Evolutionary conservation across 495 filamentous ascomycete genomes (phyloP).

Genomic region (Neurospora sp.): DNA sequence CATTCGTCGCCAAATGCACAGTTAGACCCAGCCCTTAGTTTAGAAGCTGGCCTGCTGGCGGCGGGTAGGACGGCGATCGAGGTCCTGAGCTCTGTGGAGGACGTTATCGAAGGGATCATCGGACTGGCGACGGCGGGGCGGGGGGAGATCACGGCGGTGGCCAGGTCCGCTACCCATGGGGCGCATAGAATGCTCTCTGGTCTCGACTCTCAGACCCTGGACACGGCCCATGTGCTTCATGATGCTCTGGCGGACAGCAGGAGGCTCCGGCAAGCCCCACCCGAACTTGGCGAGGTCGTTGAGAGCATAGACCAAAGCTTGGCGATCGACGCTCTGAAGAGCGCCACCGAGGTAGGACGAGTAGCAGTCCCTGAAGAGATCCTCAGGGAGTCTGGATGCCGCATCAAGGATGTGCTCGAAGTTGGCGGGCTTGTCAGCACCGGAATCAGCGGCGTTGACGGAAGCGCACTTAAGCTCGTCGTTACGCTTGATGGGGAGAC

Average conservation of each 20-base stretch:
- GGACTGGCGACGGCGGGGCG: not conserved
- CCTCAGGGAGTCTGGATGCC: conserved; percentile 18
- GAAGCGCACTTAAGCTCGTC: conserved; percentile 28
- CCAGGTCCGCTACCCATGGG: not conserved
- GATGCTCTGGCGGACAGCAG: conserved; percentile 35
- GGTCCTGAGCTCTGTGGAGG: not conserved
- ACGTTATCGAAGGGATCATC: not conserved
- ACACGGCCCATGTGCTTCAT: conserved; percentile 38
- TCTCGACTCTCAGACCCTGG: conserved; percentile 33
- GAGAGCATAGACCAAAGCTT: conserved; percentile 39
- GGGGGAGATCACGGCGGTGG: not conserved
- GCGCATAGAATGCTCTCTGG: conserved; percentile 15
- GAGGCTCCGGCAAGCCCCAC: conserved; percentile 51
- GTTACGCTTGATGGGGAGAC: conserved; percentile 58
- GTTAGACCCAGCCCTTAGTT: not conserved
- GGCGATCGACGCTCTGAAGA: conserved; percentile 24
- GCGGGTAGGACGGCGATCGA: not conserved
- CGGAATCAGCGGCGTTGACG: conserved; percentile 36
- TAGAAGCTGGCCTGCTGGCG: not conserved
- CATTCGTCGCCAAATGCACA: not conserved
- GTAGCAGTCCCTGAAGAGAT: conserved; percentile 30
- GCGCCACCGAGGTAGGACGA: conserved; percentile 38
- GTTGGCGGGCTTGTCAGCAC: conserved; percentile 25
- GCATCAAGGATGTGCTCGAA: conserved; percentile 26
- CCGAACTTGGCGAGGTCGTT: conserved; percentile 52